Conservation (phyloP, 1,139 yeast genomes). For the Geotrichum europaeum region DNA sequence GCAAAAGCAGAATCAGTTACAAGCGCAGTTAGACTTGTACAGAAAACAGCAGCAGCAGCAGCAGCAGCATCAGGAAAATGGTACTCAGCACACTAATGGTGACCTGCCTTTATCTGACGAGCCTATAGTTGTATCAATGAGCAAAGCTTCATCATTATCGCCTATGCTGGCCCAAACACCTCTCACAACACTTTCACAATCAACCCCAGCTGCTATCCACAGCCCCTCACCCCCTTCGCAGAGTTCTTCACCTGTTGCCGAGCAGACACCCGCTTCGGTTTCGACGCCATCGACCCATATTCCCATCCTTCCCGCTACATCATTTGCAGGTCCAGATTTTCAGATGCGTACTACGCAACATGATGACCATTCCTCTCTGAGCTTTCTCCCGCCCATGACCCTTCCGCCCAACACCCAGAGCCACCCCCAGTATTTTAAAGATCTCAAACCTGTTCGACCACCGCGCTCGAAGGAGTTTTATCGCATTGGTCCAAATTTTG, state of each 20-base stretch:
- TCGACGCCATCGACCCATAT: not conserved
- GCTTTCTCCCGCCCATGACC: slow-evolving; percentile 9
- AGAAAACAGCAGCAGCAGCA: not conserved
- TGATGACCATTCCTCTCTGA: not conserved
- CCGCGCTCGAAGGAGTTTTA: slow-evolving; percentile 15
- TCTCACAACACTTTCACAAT: not conserved
- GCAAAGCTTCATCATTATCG: not conserved
- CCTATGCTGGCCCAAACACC: not conserved
- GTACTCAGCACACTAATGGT: not conserved
- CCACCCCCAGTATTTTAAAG: slow-evolving; percentile 4
- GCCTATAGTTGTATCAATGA: not conserved
- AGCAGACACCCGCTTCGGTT: not conserved
- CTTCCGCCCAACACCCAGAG: slow-evolving; percentile 5
- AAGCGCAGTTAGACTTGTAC: not conserved
- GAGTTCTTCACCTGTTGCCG: not conserved
- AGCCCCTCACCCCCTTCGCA: not conserved
- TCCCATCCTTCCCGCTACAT: not conserved
- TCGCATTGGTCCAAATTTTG: slow-evolving; percentile 16
- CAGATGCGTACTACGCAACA: not conserved
- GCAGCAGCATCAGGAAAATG: not conserved
- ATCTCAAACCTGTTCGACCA: slow-evolving; percentile 1
- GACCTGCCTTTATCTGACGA: not conserved
- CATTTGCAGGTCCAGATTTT: not conserved
- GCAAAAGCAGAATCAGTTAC: not conserved
- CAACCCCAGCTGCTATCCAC: not conserved